Conservation (phyloP, 805 yeast species). For the Danielozyma ontarioensis region DNA sequence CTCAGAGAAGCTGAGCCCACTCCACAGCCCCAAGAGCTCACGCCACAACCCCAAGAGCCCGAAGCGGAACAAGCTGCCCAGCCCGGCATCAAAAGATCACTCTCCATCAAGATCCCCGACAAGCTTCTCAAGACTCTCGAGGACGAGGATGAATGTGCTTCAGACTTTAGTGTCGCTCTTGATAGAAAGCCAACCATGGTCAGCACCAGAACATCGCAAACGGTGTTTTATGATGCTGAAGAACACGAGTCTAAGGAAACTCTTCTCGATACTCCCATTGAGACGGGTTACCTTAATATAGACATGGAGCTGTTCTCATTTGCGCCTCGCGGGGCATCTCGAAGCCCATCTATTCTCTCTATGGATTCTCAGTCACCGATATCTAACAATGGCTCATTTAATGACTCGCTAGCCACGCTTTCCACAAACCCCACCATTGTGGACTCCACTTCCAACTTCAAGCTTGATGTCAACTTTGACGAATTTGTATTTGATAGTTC, state of each 20-base stretch:
- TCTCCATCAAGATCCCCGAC: not conserved
- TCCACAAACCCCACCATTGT: slow-evolving; percentile 26
- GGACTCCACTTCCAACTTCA: slow-evolving; percentile 3
- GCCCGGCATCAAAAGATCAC: not conserved
- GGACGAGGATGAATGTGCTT: no score
- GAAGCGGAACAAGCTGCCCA: no score
- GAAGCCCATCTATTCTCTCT: no score
- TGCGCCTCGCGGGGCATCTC: no score
- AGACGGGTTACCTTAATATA: not conserved
- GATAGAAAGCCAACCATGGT: not conserved
- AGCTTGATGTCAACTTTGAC: slow-evolving; percentile 8
- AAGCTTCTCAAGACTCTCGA: no score
- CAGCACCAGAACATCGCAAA: not conserved
- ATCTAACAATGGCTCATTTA: slow-evolving; percentile 11
- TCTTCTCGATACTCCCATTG: not conserved
- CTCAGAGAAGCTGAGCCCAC: no score
- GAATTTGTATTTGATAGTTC: slow-evolving; percentile 2
- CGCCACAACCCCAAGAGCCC: no score
- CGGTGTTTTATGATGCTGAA: not conserved
- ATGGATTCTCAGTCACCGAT: slow-evolving; percentile 8
- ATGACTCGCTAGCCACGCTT: slow-evolving; percentile 21
- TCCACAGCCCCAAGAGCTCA: no score
- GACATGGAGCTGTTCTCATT: not conserved
- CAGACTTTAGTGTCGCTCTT: not conserved
- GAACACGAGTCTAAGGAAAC: not conserved